Percentiles rank a stretch among this genome's conserved stretches.
Evolutionary conservation across 108 stramenopile genomes (phyloP).

Genomic region (Nitzschia palea): DNA sequence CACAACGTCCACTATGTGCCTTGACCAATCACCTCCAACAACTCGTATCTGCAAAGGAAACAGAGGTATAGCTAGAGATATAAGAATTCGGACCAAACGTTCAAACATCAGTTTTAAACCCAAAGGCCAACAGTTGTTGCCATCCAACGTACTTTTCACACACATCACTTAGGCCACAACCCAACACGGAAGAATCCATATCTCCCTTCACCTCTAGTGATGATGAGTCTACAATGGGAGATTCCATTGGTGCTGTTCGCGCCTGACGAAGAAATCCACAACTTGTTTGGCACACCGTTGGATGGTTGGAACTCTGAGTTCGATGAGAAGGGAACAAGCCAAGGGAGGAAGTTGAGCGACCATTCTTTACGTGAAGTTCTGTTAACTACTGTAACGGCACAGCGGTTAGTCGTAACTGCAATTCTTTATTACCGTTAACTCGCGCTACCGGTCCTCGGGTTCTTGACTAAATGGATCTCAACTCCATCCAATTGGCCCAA

Average conservation of each 20-base stretch:
- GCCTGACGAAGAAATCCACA: not conserved
- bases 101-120: not conserved
- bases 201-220: too few relatives aligned
- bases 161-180: not conserved
- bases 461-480: too few relatives aligned
- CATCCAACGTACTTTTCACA: not conserved
- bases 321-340: too few relatives aligned
- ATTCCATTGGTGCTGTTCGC: not conserved
- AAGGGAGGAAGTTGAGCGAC: too few relatives aligned
- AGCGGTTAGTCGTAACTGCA: too few relatives aligned
- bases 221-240: not conserved
- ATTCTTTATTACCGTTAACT: too few relatives aligned
- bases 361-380: too few relatives aligned
- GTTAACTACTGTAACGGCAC: too few relatives aligned
- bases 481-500: too few relatives aligned
- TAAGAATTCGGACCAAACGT: not conserved
- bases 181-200: not conserved
- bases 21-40: slow-evolving; percentile 14
- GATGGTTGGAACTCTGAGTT: too few relatives aligned
- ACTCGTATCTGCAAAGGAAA: slow-evolving; percentile 9
- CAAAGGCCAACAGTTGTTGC: not conserved
- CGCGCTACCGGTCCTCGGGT: too few relatives aligned
- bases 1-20: slow-evolving; percentile 32
- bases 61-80: not conserved
- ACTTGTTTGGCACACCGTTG: not conserved